Evolutionary conservation across 2,329 filamentous ascomycete genomes (phyloP).

Genomic region (Chalaropsis thielavioides): DNA sequence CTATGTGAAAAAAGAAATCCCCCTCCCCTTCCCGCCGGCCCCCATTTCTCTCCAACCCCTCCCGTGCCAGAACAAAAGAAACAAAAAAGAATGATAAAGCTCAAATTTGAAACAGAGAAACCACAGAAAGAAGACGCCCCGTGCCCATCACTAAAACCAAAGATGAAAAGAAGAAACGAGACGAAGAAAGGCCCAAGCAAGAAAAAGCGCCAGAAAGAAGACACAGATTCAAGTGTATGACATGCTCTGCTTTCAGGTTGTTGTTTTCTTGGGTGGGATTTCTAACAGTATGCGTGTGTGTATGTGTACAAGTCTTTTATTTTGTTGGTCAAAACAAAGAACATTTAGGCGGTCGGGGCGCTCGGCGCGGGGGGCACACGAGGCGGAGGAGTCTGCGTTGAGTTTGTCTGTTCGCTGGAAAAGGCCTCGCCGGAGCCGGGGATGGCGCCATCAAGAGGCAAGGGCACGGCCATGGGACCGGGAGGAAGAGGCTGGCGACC

Average conservation of each 20-base stretch:
- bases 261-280: background rate
- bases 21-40: background rate
- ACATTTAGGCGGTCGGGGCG: conserved; percentile 11
- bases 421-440: conserved; percentile 17
- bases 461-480: conserved; percentile 42
- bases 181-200: background rate
- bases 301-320: conserved; percentile 3
- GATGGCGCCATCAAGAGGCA: conserved; percentile 13
- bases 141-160: background rate
- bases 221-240: background rate
- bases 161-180: background rate
- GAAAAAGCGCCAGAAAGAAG: background rate
- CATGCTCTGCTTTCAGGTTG: background rate
- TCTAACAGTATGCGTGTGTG: background rate
- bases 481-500: conserved; percentile 40
- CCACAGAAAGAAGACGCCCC: background rate
- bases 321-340: background rate
- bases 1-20: background rate
- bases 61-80: background rate
- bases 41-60: background rate
- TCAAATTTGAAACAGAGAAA: conserved; percentile 7
- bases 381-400: conserved; percentile 11
- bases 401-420: conserved; percentile 8
- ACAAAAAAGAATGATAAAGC: conserved; percentile 6
- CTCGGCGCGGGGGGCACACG: conserved; percentile 12